Conservation (phyloP, 2,329 filamentous ascomycete genomes). For the Sarocladium kiliense region DNA sequence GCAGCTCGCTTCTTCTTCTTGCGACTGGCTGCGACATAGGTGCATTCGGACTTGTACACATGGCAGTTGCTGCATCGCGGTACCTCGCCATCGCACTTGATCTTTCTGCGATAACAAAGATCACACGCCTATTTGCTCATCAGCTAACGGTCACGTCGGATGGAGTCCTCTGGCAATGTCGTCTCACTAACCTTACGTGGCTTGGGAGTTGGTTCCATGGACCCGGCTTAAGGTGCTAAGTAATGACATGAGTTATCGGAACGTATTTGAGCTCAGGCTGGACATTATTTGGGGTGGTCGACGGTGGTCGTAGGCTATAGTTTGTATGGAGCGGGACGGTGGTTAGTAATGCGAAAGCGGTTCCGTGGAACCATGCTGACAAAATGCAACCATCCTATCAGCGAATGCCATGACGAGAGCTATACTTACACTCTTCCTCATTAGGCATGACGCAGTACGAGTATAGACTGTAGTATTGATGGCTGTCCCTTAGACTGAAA, state of each 20-base stretch:
- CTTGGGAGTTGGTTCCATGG: not conserved
- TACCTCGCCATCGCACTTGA: conserved; percentile 9
- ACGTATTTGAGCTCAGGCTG: not conserved
- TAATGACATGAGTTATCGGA: not conserved
- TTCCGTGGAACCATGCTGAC: not conserved
- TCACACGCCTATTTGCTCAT: not conserved
- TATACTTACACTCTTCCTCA: not conserved
- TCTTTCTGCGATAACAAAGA: conserved; percentile 11
- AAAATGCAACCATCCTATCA: no score
- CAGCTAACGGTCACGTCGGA: no score
- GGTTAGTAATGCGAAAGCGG: not conserved
- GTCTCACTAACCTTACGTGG: not conserved
- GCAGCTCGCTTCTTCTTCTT: not conserved
- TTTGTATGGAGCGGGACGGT: not conserved
- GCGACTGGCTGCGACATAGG: conserved; percentile 9
- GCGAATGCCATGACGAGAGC: not conserved
- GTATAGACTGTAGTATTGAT: no score
- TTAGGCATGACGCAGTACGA: no score
- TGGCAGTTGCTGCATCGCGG: conserved; percentile 11
- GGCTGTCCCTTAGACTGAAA: no score
- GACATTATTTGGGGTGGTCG: not conserved
- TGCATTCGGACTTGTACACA: conserved; percentile 7
- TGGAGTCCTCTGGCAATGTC: no score
- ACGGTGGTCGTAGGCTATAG: no score
- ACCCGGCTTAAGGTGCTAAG: not conserved